A percentile compares a stretch with the other conserved stretches of the same genome.
phyloP scores from a whole-genome alignment of 805 yeast species.

The Schwanniomyces occidentalis region DNA sequence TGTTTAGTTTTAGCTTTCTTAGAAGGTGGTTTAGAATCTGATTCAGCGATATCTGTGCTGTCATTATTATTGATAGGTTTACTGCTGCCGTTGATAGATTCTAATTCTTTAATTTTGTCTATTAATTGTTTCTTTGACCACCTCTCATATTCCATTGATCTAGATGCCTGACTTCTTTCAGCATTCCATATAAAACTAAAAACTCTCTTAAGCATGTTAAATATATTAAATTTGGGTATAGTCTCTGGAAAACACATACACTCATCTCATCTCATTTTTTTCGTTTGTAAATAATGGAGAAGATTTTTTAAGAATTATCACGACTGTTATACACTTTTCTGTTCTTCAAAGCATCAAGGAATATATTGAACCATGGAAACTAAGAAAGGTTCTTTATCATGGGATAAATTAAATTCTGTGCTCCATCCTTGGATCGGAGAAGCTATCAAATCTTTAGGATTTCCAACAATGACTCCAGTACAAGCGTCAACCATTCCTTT shows the following conservation, averaged over 20 bases:
- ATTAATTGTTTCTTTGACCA: conserved; percentile 74
- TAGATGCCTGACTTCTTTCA: conserved; percentile 12
- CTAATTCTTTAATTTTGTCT: conserved; percentile 55
- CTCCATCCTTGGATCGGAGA: conserved; percentile 70
- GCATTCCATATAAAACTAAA: conserved; percentile 18
- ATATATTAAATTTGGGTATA: not conserved
- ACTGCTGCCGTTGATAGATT: conserved; percentile 1
- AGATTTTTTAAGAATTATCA: too few relatives aligned
- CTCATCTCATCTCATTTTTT: conserved; percentile 9
- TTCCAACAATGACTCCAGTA: conserved; percentile 87
- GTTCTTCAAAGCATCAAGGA: too few relatives aligned
- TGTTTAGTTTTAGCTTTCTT: conserved; percentile 31
- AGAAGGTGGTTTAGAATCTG: not conserved
- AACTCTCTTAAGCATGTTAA: conserved; percentile 30
- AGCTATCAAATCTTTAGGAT: conserved; percentile 76
- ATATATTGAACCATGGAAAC: conserved; percentile 25
- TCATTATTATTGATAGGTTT: conserved; percentile 1
- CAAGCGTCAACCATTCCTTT: conserved; percentile 94
- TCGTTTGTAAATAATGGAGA: too few relatives aligned
- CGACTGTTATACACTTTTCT: too few relatives aligned
- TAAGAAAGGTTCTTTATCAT: conserved; percentile 47
- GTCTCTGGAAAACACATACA: not conserved
- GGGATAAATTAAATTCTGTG: conserved; percentile 56
- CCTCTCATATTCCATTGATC: conserved; percentile 40
- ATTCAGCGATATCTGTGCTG: not conserved